phyloP scores from a whole-genome alignment of 2,329 filamentous ascomycete genomes.

The Xylaria sp. region DNA sequence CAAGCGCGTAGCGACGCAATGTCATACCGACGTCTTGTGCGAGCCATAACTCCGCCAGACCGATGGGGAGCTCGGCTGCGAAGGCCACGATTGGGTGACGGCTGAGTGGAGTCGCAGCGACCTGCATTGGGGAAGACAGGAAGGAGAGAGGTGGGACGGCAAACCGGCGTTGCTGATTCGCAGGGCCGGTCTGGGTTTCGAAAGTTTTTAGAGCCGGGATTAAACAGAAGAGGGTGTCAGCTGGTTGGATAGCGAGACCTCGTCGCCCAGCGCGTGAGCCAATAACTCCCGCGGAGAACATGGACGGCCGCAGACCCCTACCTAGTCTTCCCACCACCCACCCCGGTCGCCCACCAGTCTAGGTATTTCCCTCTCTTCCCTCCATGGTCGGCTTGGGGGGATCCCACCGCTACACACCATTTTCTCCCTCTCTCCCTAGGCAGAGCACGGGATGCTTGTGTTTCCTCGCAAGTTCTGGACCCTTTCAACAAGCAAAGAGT shows the following conservation, averaged over 20 bases:
- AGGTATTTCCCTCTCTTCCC: conserved; percentile 6
- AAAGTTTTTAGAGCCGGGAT: conserved; percentile 21
- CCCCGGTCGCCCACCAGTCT: background rate
- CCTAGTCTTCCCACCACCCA: conserved; percentile 9
- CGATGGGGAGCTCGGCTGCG: conserved; percentile 16
- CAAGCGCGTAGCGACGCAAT: conserved; percentile 26
- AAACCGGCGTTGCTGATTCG: conserved; percentile 34
- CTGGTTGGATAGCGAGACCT: conserved; percentile 34
- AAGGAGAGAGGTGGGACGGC: conserved; percentile 17
- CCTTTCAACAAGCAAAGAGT: conserved; percentile 20
- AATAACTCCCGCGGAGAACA: conserved; percentile 16
- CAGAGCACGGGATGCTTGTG: conserved; percentile 23
- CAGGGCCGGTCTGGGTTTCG: conserved; percentile 31
- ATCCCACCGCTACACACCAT: conserved; percentile 33
- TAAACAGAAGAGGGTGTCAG: conserved; percentile 32
- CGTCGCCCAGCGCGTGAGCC: conserved; percentile 21
- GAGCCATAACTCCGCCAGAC: conserved; percentile 15
- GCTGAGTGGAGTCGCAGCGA: conserved; percentile 26
- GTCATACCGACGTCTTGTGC: conserved; percentile 24
- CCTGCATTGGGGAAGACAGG: conserved; percentile 17
- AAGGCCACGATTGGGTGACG: conserved; percentile 21
- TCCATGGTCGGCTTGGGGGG: conserved; percentile 13
- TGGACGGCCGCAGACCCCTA: conserved; percentile 12
- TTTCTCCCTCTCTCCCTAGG: conserved; percentile 16
- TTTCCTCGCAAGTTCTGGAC: conserved; percentile 31